Evolutionary conservation across 1,139 yeast genomes (phyloP).

Genomic region (Scheffersomyces parashehatae): DNA sequence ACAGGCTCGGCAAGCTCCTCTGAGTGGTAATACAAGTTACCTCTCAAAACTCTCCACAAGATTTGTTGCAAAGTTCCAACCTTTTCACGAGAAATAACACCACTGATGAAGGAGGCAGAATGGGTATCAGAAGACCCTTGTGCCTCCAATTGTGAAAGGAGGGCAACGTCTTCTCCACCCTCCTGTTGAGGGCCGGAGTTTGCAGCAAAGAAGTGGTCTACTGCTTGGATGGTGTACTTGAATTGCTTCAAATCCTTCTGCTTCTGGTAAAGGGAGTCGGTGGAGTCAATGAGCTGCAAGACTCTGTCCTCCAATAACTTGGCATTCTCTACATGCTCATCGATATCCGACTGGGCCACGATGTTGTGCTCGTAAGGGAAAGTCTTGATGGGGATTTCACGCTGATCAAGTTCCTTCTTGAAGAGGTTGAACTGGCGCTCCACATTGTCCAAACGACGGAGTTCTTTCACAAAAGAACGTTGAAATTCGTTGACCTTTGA

Average conservation of each 20-base stretch:
- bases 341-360: constrained; percentile 66
- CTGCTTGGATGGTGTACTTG: constrained; percentile 52
- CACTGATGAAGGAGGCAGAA: constrained; percentile 61
- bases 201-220: constrained; percentile 60
- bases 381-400: constrained; percentile 44
- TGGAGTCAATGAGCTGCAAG: constrained; percentile 40
- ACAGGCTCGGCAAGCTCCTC: constrained; percentile 64
- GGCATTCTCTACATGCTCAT: constrained; percentile 70
- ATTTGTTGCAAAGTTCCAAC: constrained; percentile 77
- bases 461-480: constrained; percentile 68
- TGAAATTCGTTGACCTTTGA: constrained; percentile 69
- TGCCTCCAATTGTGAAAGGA: constrained; percentile 28
- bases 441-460: constrained; percentile 65
- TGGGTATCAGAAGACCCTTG: constrained; percentile 20
- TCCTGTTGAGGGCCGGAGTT: constrained; percentile 25
- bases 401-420: constrained; percentile 47
- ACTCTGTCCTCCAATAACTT: constrained; percentile 49
- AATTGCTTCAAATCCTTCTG: constrained; percentile 40
- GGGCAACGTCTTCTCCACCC: constrained; percentile 22
- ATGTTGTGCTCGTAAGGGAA: constrained; percentile 47
- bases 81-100: constrained; percentile 76
- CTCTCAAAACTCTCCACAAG: constrained; percentile 90
- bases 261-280: constrained; percentile 33
- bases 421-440: constrained; percentile 64
- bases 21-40: constrained; percentile 77